Base-by-base conservation (phyloP, 2,329 filamentous ascomycete genomes). In the Neobulgaria alba region DNA sequence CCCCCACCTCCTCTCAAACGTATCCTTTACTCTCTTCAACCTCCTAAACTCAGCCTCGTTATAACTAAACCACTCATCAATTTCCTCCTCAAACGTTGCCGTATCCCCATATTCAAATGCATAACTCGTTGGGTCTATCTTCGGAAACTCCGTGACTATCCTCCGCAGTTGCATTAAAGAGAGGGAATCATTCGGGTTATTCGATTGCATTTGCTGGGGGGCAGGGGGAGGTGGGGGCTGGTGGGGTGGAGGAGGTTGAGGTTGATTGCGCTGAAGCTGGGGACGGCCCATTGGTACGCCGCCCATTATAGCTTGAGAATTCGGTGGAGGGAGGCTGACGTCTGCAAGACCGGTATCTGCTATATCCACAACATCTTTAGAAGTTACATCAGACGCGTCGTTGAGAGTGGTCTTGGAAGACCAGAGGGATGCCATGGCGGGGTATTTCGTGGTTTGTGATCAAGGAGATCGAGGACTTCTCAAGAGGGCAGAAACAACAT, bases 1-100 rank as follows among this genome's bases (percentile, higher is more conserved):
- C 52, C 73, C 65, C 85, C 85, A 95, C 57, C 81, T 75, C 58
- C 77, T 75, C 49, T 88, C 77, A 57, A 94, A 96, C 2, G 81
- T 79, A 29, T 77, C 71, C 57, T 85, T 85, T 15, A 85, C 81
- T 39, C 80, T 76, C 39, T 84, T 74, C 36, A 95, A 69, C 55
- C 89, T 81, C 34, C 82, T 73, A 65, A 85, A 85, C 59, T 96
- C 89, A 63, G 85, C 84, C 47, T 87, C 80, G 53, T 84, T 83
- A 63, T 96, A 95, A 39, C 82, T 79, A 63, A 98, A 98, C 92
- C 92, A 98, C 65, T 98, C 92, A 59, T 96, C 87, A 35, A 98
- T 72, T 67, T 98, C 92, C 49, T 92, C 86, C 14, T 85, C 78
- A 53, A 94, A 82, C 1, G 77, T 68, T 16, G 81, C 79, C 41